phyloP scores from a whole-genome alignment of 495 filamentous ascomycete genomes.

The Lasiosphaeriaceae sp. region DNA sequence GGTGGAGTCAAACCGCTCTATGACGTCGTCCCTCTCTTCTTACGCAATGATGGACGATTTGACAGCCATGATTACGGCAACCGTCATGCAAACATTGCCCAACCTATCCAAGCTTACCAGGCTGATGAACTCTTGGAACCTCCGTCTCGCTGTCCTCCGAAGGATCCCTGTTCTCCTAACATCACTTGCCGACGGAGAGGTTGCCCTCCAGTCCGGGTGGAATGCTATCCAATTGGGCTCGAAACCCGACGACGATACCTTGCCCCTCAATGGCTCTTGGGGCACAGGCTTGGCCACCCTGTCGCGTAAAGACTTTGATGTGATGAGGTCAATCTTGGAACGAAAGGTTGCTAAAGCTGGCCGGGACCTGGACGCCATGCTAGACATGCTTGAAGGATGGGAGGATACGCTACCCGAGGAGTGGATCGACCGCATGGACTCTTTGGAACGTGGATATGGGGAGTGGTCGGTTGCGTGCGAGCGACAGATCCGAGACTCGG shows the following conservation, averaged over 20 bases:
- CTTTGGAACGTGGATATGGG: slow-evolving; percentile 73
- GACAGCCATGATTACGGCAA: slow-evolving; percentile 83
- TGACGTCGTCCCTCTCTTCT: slow-evolving; percentile 45
- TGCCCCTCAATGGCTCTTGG: slow-evolving; percentile 6
- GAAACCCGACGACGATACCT: neutral
- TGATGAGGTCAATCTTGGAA: slow-evolving; percentile 61
- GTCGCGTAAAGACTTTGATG: slow-evolving; percentile 53
- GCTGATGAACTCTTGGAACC: slow-evolving; percentile 69
- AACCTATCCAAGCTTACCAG: slow-evolving; percentile 67
- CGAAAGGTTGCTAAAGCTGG: slow-evolving; percentile 68
- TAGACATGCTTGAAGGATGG: slow-evolving; percentile 78
- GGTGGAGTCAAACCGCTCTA: slow-evolving; percentile 35
- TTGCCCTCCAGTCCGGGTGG: slow-evolving; percentile 61
- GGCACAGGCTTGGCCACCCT: slow-evolving; percentile 15
- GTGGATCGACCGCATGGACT: slow-evolving; percentile 85
- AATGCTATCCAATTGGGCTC: slow-evolving; percentile 44
- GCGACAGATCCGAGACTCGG: slow-evolving; percentile 32
- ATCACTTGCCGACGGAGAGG: slow-evolving; percentile 61
- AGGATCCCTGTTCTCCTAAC: slow-evolving; percentile 64
- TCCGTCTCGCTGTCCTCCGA: slow-evolving; percentile 68
- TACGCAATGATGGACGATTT: slow-evolving; percentile 69
- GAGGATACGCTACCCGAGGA: slow-evolving; percentile 77
- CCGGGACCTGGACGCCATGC: slow-evolving; percentile 70
- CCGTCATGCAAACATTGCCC: slow-evolving; percentile 79
- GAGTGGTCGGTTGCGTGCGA: slow-evolving; percentile 61